Conservation (phyloP, 2,329 filamentous ascomycete genomes). For the Periconia macrospinosa region DNA sequence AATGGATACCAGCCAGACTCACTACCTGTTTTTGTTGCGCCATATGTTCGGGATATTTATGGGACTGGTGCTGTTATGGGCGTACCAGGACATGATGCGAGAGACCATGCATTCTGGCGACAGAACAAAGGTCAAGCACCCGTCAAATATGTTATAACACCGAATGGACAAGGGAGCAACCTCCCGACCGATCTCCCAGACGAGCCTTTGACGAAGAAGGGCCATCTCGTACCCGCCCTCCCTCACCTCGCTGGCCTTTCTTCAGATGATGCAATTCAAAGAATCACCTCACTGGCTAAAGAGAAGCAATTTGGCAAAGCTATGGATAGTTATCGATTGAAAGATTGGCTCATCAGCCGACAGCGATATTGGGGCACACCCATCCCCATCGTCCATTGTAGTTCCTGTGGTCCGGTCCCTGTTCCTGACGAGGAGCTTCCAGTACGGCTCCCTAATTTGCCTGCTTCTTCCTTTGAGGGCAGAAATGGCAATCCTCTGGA, state of each 20-base stretch:
- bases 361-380: slow-evolving; percentile 91
- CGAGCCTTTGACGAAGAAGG: slow-evolving; percentile 64
- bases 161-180: background rate
- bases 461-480: slow-evolving; percentile 67
- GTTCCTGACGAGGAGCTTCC: slow-evolving; percentile 78
- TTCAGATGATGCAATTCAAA: slow-evolving; percentile 64
- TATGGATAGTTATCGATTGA: slow-evolving; percentile 75
- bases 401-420: slow-evolving; percentile 73
- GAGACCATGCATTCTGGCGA: slow-evolving; percentile 80
- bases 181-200: slow-evolving; percentile 29
- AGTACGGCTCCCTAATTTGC: slow-evolving; percentile 71
- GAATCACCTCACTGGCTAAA: slow-evolving; percentile 57
- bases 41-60: slow-evolving; percentile 84
- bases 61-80: slow-evolving; percentile 91
- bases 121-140: slow-evolving; percentile 64
- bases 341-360: slow-evolving; percentile 90
- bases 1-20: slow-evolving; percentile 49
- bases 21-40: slow-evolving; percentile 77
- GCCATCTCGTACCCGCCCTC: slow-evolving; percentile 67
- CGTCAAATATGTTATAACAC: slow-evolving; percentile 60
- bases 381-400: slow-evolving; percentile 85
- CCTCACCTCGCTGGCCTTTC: slow-evolving; percentile 65
- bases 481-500: slow-evolving; percentile 78
- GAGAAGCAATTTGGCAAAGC: slow-evolving; percentile 60
- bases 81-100: slow-evolving; percentile 79